Percentiles rank a stretch among this genome's conserved stretches.
Conservation (phyloP, 2,329 filamentous ascomycete species). For the Claviceps sp. region DNA sequence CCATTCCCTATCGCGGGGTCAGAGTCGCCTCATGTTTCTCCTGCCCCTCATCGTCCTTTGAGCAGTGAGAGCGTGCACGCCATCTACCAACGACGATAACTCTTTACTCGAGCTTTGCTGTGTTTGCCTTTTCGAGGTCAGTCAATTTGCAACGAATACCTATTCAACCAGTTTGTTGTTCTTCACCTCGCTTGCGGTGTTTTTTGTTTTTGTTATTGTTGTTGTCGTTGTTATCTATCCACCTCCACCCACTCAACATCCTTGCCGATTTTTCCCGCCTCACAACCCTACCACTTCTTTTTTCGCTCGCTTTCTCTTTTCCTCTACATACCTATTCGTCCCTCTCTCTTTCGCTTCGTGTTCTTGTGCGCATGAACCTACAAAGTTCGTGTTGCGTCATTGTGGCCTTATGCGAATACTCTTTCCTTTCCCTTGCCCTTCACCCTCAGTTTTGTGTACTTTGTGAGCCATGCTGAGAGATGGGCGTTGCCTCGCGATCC, state of each 20-base stretch:
- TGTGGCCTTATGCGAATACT: background rate
- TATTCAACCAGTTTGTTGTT: conserved; percentile 1
- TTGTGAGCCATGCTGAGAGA: background rate
- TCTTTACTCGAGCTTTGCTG: background rate
- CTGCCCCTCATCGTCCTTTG: background rate
- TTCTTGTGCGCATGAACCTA: background rate
- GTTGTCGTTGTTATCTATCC: background rate
- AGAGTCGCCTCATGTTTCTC: conserved; percentile 4
- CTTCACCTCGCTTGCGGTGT: conserved; percentile 2
- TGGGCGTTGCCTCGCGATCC: conserved; percentile 1
- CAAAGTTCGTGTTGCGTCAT: background rate
- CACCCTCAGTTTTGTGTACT: background rate
- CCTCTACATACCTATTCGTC: background rate
- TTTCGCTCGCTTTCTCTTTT: background rate
- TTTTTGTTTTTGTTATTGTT: background rate
- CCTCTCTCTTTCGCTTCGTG: background rate
- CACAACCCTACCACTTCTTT: conserved; percentile 1
- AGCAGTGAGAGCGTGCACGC: background rate
- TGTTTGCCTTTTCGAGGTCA: conserved; percentile 5
- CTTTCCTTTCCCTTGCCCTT: background rate
- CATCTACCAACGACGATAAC: background rate
- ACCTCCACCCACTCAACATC: background rate
- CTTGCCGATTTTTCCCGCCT: conserved; percentile 2
- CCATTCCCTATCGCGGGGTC: background rate
- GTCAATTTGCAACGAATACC: conserved; percentile 2